phyloP scores from a whole-genome alignment of 805 yeast genomes.

The Candida nonsorbophila region DNA sequence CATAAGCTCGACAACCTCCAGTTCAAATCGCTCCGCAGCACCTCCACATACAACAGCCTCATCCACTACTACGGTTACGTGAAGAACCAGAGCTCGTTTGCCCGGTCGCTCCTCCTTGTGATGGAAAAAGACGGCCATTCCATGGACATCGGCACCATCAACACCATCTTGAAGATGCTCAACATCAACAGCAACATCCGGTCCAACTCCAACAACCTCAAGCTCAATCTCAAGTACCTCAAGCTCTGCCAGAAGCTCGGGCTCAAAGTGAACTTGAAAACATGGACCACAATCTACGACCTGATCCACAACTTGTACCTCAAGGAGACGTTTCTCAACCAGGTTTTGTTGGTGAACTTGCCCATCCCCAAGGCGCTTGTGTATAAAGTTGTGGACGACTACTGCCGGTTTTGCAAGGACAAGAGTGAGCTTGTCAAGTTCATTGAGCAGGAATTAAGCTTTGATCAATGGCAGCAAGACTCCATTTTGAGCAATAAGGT shows the following conservation, averaged over 20 bases:
- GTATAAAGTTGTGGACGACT: slow-evolving; percentile 29
- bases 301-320: slow-evolving; percentile 31
- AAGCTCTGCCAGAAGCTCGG: slow-evolving; percentile 18
- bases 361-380: slow-evolving; percentile 29
- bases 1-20: slow-evolving; percentile 27
- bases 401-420: slow-evolving; percentile 20
- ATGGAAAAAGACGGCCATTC: slow-evolving; percentile 37
- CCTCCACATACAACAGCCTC: slow-evolving; percentile 32
- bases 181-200: slow-evolving; percentile 26
- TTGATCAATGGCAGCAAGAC: slow-evolving; percentile 23
- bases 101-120: slow-evolving; percentile 32
- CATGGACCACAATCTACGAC: slow-evolving; percentile 33
- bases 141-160: slow-evolving; percentile 37
- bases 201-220: slow-evolving; percentile 21
- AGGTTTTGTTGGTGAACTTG: slow-evolving; percentile 22
- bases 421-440: slow-evolving; percentile 23
- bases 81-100: slow-evolving; percentile 36
- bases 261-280: slow-evolving; percentile 25
- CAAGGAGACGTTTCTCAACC: slow-evolving; percentile 30
- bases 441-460: slow-evolving; percentile 27
- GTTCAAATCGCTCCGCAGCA: slow-evolving; percentile 25
- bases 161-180: slow-evolving; percentile 26
- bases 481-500: slow-evolving; percentile 24
- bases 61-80: slow-evolving; percentile 36
- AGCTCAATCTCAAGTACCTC: slow-evolving; percentile 25